Evolutionary conservation across 495 filamentous ascomycete species (phyloP).

Genomic region (Xylaria nigripes): DNA sequence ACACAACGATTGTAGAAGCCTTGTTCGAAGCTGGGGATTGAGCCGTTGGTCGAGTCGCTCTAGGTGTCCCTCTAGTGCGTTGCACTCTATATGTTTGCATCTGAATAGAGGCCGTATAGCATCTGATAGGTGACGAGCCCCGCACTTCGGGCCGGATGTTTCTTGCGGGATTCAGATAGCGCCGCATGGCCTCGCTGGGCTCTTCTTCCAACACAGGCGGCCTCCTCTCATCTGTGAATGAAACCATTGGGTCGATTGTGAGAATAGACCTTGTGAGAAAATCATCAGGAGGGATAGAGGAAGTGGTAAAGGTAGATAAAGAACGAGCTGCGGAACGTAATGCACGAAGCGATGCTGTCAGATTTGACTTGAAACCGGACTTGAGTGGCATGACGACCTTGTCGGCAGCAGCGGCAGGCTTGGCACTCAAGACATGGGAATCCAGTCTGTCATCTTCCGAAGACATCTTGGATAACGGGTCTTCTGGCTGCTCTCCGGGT

Average conservation of each 20-base stretch:
- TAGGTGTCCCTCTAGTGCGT: conserved; percentile 33
- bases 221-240: conserved; percentile 80
- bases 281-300: conserved; percentile 74
- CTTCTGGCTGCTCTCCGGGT: conserved; percentile 30
- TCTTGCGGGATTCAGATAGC: conserved; percentile 83
- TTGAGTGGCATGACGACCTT: conserved; percentile 36
- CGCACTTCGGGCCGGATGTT: conserved; percentile 53
- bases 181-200: conserved; percentile 77
- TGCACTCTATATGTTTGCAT: conserved; percentile 73
- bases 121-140: conserved; percentile 16
- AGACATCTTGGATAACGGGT: conserved; percentile 36
- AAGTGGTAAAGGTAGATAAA: conserved; percentile 66
- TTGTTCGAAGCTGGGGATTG: conserved; percentile 29
- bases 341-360: conserved; percentile 83
- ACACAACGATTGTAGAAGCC: conserved; percentile 23
- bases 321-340: conserved; percentile 78
- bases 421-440: conserved; percentile 35
- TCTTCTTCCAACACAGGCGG: conserved; percentile 67
- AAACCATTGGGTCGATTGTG: conserved; percentile 61
- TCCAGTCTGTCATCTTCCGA: conserved; percentile 34
- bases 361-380: conserved; percentile 78
- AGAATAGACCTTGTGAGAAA: conserved; percentile 81
- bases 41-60: conserved; percentile 27
- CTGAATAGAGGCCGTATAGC: conserved; percentile 71
- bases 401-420: conserved; percentile 18